Conservation (phyloP, 345 rosid species). For the Ailanthus altissimus region DNA sequence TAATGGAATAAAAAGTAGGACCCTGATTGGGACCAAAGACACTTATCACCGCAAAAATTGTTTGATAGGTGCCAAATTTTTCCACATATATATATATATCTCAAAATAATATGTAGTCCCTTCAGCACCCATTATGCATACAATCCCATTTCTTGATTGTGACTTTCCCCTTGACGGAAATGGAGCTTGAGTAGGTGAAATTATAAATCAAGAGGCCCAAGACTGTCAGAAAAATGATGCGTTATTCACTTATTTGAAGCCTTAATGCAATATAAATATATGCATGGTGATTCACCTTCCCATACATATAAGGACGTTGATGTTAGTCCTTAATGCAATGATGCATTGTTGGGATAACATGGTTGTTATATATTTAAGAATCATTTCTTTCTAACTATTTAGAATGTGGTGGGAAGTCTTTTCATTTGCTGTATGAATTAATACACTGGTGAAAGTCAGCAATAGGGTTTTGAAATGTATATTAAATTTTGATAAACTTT, state of each 20-base stretch:
- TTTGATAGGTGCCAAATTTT: neutral
- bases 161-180: conserved; percentile 18
- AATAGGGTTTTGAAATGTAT: neutral
- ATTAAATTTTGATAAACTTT: neutral
- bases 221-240: too few species aligned
- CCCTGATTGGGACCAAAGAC: neutral
- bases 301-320: neutral
- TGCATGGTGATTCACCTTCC: neutral
- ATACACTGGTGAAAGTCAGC: neutral
- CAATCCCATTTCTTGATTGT: neutral
- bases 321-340: neutral
- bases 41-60: neutral
- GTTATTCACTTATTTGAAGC: too few species aligned
- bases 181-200: neutral
- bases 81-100: too few species aligned
- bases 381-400: too few species aligned
- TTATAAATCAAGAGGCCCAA: neutral
- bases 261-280: neutral
- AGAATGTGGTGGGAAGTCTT: neutral
- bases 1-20: neutral
- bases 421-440: too few species aligned
- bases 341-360: neutral
- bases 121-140: too few species aligned
- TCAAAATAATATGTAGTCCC: too few species aligned
- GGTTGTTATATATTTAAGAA: neutral